A percentile compares a stretch with the other conserved stretches of the same genome.
These are phyloP conservation scores for Candida nanaspora DNA, from an alignment of 805 yeast species.

Conservation along the genomic window DNA sequence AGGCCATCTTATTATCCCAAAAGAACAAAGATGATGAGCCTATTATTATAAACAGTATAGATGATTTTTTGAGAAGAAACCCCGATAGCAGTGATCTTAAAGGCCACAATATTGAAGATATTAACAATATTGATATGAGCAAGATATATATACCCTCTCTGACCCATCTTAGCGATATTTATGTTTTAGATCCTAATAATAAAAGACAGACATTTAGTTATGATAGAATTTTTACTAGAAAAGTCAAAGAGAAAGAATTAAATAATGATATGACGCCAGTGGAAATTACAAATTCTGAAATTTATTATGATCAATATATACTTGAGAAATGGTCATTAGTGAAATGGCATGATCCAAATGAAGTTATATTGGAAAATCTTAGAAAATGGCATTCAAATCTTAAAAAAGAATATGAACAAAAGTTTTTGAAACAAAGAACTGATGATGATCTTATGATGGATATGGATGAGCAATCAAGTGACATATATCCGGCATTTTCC, in stretches of 20 bases:
- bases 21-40: constrained; percentile 3
- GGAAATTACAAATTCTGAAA: constrained; percentile 12
- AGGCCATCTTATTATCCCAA: neutral
- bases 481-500: too few relatives aligned
- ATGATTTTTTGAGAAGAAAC: constrained; percentile 17
- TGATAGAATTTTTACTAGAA: constrained; percentile 1
- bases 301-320: constrained; percentile 14
- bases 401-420: neutral
- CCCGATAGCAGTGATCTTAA: constrained; percentile 8
- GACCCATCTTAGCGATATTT: constrained; percentile 9
- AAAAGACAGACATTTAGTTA: constrained; percentile 3
- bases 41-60: constrained; percentile 16
- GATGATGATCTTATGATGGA: constrained; percentile 5
- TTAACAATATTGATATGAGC: constrained; percentile 2
- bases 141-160: constrained; percentile 9
- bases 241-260: neutral
- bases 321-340: constrained; percentile 15
- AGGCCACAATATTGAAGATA: constrained; percentile 1
- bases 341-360: constrained; percentile 17
- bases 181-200: constrained; percentile 2
- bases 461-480: too few relatives aligned
- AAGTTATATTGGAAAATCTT: constrained; percentile 10
- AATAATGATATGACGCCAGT: constrained; percentile 1
- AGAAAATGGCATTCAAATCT: constrained; percentile 10
- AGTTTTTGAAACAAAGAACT: neutral